phyloP scores from a whole-genome alignment of 1,284 basidiomycete species.

The Moniliella sp. region DNA sequence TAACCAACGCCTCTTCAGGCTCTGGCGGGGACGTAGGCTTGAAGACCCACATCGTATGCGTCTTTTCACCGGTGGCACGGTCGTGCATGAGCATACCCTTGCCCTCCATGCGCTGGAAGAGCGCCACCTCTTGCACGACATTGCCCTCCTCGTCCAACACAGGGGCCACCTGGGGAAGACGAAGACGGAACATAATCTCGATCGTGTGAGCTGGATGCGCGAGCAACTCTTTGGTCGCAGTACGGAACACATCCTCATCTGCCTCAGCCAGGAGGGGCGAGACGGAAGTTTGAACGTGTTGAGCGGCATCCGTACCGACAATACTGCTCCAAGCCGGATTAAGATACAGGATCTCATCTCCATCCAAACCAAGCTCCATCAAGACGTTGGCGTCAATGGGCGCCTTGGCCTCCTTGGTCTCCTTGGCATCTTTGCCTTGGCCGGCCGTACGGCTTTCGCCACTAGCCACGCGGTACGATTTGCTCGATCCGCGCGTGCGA shows the following conservation, averaged over 20 bases:
- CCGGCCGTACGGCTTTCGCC: too few species aligned
- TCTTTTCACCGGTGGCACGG: constrained; percentile 57
- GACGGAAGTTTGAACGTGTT: constrained; percentile 56
- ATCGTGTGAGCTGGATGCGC: constrained; percentile 84
- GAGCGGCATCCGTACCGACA: constrained; percentile 60
- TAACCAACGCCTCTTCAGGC: constrained; percentile 13
- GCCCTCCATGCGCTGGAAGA: constrained; percentile 73
- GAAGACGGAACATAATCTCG: constrained; percentile 69
- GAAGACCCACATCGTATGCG: constrained; percentile 98
- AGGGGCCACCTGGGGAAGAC: constrained; percentile 36
- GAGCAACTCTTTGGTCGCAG: constrained; percentile 63
- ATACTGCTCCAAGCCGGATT: constrained; percentile 84
- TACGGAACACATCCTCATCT: constrained; percentile 67
- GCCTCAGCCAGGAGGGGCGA: constrained; percentile 58
- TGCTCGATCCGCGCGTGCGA: constrained; percentile 4
- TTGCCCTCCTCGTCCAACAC: constrained; percentile 26
- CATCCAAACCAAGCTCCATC: constrained; percentile 77
- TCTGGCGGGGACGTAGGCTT: constrained; percentile 46
- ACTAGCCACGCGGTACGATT: constrained; percentile 5
- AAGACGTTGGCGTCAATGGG: constrained; percentile 38
- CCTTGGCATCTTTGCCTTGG: constrained; percentile 3
- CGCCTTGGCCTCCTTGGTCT: not conserved
- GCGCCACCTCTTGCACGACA: constrained; percentile 35
- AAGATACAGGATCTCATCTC: constrained; percentile 64
- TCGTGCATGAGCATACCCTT: constrained; percentile 97